phyloP scores from a whole-genome alignment of 164 flowering plant genomes.

The Vitis vinifera region ASM3070453v1 NC_081809.1:3245501-3246000 shows the following conservation, averaged over 20 bases:
- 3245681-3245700: constrained; percentile 78
- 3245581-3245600: not conserved
- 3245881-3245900: constrained; percentile 87
- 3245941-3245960: constrained; percentile 51
- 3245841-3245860: not conserved
- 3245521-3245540: constrained; percentile 36
- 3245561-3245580: not conserved
- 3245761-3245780: no score
- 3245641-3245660: constrained; percentile 28
- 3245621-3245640: not conserved
- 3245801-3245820: not conserved
- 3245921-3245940: constrained; percentile 90
- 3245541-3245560: not conserved
- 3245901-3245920: constrained; percentile 90
- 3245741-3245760: constrained; percentile 27
- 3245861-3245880: not conserved
- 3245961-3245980: constrained; percentile 65
- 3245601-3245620: not conserved
- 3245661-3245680: constrained; percentile 81
- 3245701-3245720: constrained; percentile 78
- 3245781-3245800: no score
- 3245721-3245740: constrained; percentile 89
- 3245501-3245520: constrained; percentile 94
- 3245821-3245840: not conserved
- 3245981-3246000: constrained; percentile 1